Conservation (phyloP, 2,329 filamentous ascomycete genomes). For the Myriosclerotinia scirpicola region DNA sequence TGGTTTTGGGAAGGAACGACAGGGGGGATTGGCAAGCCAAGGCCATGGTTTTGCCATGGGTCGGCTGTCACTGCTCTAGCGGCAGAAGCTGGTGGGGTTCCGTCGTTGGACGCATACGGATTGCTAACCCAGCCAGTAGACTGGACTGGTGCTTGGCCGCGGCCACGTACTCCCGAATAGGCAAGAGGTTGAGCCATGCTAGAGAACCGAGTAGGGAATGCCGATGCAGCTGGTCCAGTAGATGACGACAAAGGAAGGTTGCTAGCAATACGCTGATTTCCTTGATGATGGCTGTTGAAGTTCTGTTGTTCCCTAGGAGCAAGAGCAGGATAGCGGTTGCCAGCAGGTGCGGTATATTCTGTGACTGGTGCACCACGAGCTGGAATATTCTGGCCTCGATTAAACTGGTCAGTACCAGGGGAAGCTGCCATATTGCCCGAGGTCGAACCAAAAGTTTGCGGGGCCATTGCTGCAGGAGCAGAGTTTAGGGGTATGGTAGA, state of each 20-base stretch:
- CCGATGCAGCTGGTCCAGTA: neutral
- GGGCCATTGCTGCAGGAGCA: neutral
- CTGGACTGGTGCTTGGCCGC: neutral
- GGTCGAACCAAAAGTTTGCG: neutral
- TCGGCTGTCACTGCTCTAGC: neutral
- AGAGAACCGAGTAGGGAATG: neutral
- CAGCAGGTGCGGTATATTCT: neutral
- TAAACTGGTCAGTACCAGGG: neutral
- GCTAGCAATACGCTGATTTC: neutral
- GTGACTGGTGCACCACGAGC: neutral
- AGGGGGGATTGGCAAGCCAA: neutral
- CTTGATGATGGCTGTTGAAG: no score
- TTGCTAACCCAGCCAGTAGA: neutral
- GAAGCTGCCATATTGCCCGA: neutral
- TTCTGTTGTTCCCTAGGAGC: neutral
- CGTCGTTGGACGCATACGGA: neutral
- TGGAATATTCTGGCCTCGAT: neutral
- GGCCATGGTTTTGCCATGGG: neutral
- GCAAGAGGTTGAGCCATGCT: neutral
- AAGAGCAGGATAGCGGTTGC: neutral
- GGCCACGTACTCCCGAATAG: neutral
- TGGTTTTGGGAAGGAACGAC: neutral
- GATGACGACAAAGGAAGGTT: neutral
- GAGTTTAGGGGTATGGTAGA: neutral
- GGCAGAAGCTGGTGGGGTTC: neutral